Evolutionary conservation across 2,329 filamentous ascomycete species (phyloP).

Genomic region (Colletotrichum siamense): DNA sequence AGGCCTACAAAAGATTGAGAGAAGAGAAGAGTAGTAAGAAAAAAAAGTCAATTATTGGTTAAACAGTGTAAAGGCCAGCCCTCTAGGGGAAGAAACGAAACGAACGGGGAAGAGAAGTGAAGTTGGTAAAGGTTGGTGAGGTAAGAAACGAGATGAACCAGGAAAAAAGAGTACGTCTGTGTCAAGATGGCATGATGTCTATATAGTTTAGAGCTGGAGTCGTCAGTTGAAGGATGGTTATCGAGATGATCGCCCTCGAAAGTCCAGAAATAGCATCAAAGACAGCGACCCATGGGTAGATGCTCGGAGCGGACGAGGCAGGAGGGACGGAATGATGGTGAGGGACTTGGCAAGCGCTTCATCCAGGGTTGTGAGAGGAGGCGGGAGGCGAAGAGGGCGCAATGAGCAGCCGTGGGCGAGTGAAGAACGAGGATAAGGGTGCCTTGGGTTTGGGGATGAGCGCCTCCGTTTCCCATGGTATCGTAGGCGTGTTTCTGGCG

Average conservation of each 20-base stretch:
- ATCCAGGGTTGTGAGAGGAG: constrained; percentile 6
- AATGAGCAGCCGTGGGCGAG: neutral
- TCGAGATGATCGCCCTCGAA: constrained; percentile 3
- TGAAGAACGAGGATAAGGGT: neutral
- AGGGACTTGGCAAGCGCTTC: constrained; percentile 18
- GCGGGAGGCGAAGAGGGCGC: neutral
- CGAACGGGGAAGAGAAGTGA: constrained; percentile 9
- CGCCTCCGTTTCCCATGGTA: constrained; percentile 16
- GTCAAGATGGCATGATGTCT: constrained; percentile 18
- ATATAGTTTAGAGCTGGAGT: constrained; percentile 4
- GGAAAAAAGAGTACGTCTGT: neutral
- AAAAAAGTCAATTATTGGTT: constrained; percentile 11
- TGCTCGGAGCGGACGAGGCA: neutral
- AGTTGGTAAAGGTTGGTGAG: constrained; percentile 1
- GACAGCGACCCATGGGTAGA: neutral
- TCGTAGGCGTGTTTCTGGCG: constrained; percentile 2
- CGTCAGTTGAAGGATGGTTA: neutral
- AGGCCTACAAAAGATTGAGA: constrained; percentile 6
- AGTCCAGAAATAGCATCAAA: constrained; percentile 19
- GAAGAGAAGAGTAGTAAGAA: neutral
- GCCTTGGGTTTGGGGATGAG: constrained; percentile 6
- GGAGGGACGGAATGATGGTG: neutral
- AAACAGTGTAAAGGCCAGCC: constrained; percentile 15
- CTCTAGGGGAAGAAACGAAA: constrained; percentile 20
- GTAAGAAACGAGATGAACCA: constrained; percentile 12